Evolutionary conservation across 192 early-diverging fungal genomes (phyloP).

Genomic region (Lobosporangium transversale): DNA sequence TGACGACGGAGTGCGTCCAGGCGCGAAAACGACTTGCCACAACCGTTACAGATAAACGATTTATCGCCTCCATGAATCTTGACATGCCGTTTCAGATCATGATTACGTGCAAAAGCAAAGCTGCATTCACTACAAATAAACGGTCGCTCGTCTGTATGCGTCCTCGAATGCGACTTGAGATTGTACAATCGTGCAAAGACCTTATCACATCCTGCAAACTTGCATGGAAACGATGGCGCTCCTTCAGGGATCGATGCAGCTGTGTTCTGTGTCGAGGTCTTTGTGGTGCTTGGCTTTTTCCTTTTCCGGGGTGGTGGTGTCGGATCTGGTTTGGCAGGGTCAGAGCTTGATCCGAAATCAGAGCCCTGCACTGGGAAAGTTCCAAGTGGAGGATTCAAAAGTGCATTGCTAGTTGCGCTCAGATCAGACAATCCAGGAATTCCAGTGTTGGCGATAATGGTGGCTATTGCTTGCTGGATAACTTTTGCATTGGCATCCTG

Average conservation of each 20-base stretch:
- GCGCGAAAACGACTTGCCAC: constrained; percentile 76
- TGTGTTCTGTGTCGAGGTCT: constrained; percentile 13
- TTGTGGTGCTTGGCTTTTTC: constrained; percentile 4
- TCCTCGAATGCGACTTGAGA: constrained; percentile 76
- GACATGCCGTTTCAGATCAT: constrained; percentile 86
- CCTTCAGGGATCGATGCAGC: constrained; percentile 57
- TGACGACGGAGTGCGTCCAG: constrained; percentile 82
- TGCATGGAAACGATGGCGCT: constrained; percentile 29
- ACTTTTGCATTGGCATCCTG: constrained; percentile 13
- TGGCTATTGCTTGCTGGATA: constrained; percentile 24
- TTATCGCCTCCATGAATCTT: constrained; percentile 77
- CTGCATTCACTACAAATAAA: constrained; percentile 76
- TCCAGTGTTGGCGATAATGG: constrained; percentile 21
- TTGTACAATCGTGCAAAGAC: constrained; percentile 80
- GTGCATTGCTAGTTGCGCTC: neutral
- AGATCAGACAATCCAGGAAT: constrained; percentile 21
- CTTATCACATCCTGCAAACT: constrained; percentile 64
- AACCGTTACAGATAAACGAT: constrained; percentile 74
- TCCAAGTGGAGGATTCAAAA: constrained; percentile 27
- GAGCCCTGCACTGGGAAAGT: constrained; percentile 41
- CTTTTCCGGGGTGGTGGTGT: constrained; percentile 12
- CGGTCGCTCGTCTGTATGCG: constrained; percentile 77
- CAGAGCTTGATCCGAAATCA: constrained; percentile 33
- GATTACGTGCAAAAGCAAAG: constrained; percentile 82
- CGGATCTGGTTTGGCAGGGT: constrained; percentile 5